Base-by-base conservation (phyloP, 2,329 filamentous ascomycete species). In the Anisogramma anomala region DNA sequence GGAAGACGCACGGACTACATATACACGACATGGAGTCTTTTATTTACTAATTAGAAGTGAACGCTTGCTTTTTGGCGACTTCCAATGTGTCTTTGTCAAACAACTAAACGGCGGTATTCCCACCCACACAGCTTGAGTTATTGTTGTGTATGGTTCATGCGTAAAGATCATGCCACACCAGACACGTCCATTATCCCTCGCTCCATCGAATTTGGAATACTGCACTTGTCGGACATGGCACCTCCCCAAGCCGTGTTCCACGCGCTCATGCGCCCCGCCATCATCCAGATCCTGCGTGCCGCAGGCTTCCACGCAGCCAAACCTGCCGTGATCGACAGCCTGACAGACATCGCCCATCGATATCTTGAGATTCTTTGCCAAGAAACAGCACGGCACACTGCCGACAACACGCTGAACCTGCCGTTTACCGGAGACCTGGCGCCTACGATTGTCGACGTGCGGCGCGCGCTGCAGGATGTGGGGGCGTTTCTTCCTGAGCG, bases 231-330 rank as follows among this genome's bases (percentile, higher is more conserved):
- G 43, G 58, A 44, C 33, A 72, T 71, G 68, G 63, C 62, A 47
- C 62, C 54, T 23, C 66, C 65, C 3, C 60, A 64, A 8, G 59
- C 67, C n/a, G 60, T 73, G 42, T 73, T 68, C 64, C 81, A 85
- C 61, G 81, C 84, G 46, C 79, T 94, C 49, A 72, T 96, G 43
- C 85, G 87, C 31, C 89, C 89, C 2, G 80, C 81, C 35, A 77
- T 95, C 46, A 77, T 96, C 43, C 87, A 95, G 62, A 89, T 94
- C 54, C 77, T 96, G 38, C 86, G 89, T 55, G 85, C 88, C 22
- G 82, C 86, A 18, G 89, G 89, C 57, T 96, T 93, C 65, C 84
- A 93, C 58, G 72, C 81, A 31, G 84, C 86, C 37, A 79, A 79
- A 41, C 80, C 85, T 2, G 81, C 82, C 3, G 87, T 93, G 6